Evolutionary conservation across 2,329 filamentous ascomycete genomes (phyloP), one percentile per base, ranked within the genome.

Genomic region (Aureobasidium sp.): DNA sequence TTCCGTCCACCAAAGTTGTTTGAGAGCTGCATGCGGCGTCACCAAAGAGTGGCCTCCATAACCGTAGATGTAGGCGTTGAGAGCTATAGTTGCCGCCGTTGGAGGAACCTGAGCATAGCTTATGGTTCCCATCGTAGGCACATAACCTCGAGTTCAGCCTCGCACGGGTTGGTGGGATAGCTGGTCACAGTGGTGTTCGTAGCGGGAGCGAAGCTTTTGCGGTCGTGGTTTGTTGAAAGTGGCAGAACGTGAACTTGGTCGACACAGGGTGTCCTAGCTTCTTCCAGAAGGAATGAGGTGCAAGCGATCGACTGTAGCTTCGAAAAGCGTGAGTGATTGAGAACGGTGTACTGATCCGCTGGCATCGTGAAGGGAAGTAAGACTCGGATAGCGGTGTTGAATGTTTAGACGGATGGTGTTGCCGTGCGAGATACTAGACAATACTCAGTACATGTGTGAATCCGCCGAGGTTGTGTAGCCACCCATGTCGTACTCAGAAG

Each of bases 1-100:
- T 62, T 85, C 78, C 70, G 88, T 86, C 87, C 87, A 91, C 87
- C 87, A 90, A 72, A 85, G 70, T 63, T 78, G 78, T 67, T 80
- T 78, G 27, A 80, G 72, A 12, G 76, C 75, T 40, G 73, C 70
- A 64, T 80, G 78, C 39, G 78, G 78, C 29, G 78, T 80, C 54
- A 80, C 77, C 17, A 80, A 70, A 24, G 77, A 79, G 66, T 80
- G 77, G 12, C 78, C 78, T 9, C 75, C 78, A 65, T 78, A 81
- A 31, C 78, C 78, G 68, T 76, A 80, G 61, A 81, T 79, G 67
- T 77, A 73, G 12, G 78, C 78, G 68, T 80, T 81, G 60, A 80
- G 67, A 24, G 79, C 77, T 61, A 73, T 73, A 9, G 68, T 71
- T n/a, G 70, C 69, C 44, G 71, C 66, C 22, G 72, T 74, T 27